Conservation (phyloP, 2,329 filamentous ascomycete genomes). For the Xylariaceae sp. region DNA sequence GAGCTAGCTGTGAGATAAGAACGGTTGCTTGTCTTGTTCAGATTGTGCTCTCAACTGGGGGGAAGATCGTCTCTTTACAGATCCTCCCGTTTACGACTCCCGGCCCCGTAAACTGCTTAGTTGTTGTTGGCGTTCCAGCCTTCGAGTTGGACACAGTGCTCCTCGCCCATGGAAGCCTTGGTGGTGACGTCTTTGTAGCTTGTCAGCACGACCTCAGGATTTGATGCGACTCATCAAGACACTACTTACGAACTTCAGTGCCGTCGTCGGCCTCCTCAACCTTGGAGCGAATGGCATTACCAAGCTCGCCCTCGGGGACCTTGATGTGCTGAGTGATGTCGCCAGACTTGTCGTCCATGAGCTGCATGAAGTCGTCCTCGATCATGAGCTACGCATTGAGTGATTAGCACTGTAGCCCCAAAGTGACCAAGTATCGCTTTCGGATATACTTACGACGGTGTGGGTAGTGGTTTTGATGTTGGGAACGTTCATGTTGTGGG, state of each 20-base stretch:
- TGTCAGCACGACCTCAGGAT: not conserved
- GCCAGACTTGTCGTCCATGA: slow-evolving; percentile 79
- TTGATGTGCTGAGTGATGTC: slow-evolving; percentile 93
- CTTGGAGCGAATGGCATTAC: slow-evolving; percentile 85
- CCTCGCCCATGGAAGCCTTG: slow-evolving; percentile 94
- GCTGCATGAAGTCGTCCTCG: slow-evolving; percentile 90
- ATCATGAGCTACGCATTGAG: slow-evolving; percentile 67
- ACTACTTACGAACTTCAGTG: slow-evolving; percentile 45
- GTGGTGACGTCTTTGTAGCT: slow-evolving; percentile 74
- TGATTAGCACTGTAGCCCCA: slow-evolving; percentile 10
- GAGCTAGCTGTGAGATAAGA: not conserved
- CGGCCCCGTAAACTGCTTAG: not conserved
- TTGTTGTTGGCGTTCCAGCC: slow-evolving; percentile 32
- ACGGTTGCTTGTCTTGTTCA: not conserved
- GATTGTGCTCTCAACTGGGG: not conserved
- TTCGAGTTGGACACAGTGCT: slow-evolving; percentile 89
- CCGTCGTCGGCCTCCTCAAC: slow-evolving; percentile 81
- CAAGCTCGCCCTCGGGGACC: slow-evolving; percentile 84
- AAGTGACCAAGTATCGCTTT: not conserved
- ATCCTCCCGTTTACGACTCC: not conserved
- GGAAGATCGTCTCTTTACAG: not conserved
- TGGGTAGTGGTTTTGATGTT: slow-evolving; percentile 96
- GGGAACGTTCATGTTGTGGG: slow-evolving; percentile 97
- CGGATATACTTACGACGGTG: slow-evolving; percentile 41
- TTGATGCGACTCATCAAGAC: slow-evolving; percentile 18